Percentiles rank a stretch among this genome's conserved stretches.
phyloP scores from a whole-genome alignment of 805 yeast genomes.

The Sporopachydermia lactativora region DNA sequence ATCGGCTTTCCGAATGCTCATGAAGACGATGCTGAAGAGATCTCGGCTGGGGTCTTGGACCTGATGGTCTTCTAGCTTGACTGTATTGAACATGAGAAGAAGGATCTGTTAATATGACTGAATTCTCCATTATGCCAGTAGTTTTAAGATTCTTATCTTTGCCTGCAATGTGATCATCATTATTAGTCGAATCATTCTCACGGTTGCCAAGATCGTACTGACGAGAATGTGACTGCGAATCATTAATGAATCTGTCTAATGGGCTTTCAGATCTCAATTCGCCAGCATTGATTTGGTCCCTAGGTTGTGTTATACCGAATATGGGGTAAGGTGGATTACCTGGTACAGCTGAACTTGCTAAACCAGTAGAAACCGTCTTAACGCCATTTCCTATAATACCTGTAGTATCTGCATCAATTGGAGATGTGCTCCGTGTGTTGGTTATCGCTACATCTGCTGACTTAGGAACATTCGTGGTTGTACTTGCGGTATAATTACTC shows the following conservation, averaged over 20 bases:
- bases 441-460: neutral
- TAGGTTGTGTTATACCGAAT: constrained; percentile 1
- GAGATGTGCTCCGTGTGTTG: constrained; percentile 1
- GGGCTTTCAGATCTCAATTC: constrained; percentile 1
- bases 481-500: constrained; percentile 1
- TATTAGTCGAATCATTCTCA: constrained; percentile 1
- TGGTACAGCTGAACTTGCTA: constrained; percentile 1
- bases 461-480: constrained; percentile 1
- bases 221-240: constrained; percentile 1
- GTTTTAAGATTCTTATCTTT: constrained; percentile 1
- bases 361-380: constrained; percentile 1
- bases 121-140: constrained; percentile 1
- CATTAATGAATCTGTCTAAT: constrained; percentile 1
- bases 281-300: constrained; percentile 1
- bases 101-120: constrained; percentile 1
- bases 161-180: constrained; percentile 1
- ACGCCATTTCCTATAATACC: constrained; percentile 1
- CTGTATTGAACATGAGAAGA: constrained; percentile 1
- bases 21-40: constrained; percentile 1
- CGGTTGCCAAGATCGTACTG: constrained; percentile 1
- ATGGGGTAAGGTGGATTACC: constrained; percentile 1
- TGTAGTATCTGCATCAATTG: constrained; percentile 1
- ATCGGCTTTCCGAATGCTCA: constrained; percentile 1
- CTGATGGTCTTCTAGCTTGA: constrained; percentile 1
- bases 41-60: constrained; percentile 2